Percentiles rank a stretch among this genome's conserved stretches.
These are phyloP conservation scores for Ailanthus altissimus DNA, from an alignment of 345 rosid genomes.

Conservation along the genomic window DNA sequence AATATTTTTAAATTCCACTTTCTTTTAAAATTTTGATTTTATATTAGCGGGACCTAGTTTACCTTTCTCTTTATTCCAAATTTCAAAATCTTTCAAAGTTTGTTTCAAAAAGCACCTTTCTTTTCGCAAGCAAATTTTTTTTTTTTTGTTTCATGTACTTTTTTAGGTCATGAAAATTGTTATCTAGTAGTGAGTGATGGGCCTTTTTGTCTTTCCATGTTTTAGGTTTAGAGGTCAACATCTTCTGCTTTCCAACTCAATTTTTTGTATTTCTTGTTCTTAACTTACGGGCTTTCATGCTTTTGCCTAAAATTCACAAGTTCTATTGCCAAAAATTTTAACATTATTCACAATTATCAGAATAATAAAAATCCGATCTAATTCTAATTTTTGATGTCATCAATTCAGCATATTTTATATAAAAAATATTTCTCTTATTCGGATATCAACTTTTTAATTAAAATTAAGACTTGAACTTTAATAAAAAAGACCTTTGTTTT, in stretches of 20 bases:
- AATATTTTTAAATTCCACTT: neutral
- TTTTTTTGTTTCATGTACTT: neutral
- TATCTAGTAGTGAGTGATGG: neutral
- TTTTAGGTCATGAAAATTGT: neutral
- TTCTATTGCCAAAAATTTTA: no score
- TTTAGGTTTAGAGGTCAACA: neutral
- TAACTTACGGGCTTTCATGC: neutral
- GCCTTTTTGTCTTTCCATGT: neutral
- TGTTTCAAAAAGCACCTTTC: neutral
- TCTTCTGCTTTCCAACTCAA: neutral
- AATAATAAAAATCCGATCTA: no score
- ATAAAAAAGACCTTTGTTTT: no score
- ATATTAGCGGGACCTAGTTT: neutral
- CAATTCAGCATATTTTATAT: no score
- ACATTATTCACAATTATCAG: no score
- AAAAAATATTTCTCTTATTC: no score
- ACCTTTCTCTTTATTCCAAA: neutral
- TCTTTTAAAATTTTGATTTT: neutral
- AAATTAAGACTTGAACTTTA: no score
- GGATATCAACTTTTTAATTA: no score
- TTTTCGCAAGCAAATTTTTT: neutral
- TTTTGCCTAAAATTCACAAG: neutral
- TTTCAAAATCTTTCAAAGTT: neutral
- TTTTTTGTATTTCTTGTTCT: neutral
- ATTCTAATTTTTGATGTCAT: no score